A percentile compares a stretch with the other conserved stretches of the same genome.
phyloP scores from a whole-genome alignment of 768 basidiomycete species.

The Pilatotrama ljubarskyi region DNA sequence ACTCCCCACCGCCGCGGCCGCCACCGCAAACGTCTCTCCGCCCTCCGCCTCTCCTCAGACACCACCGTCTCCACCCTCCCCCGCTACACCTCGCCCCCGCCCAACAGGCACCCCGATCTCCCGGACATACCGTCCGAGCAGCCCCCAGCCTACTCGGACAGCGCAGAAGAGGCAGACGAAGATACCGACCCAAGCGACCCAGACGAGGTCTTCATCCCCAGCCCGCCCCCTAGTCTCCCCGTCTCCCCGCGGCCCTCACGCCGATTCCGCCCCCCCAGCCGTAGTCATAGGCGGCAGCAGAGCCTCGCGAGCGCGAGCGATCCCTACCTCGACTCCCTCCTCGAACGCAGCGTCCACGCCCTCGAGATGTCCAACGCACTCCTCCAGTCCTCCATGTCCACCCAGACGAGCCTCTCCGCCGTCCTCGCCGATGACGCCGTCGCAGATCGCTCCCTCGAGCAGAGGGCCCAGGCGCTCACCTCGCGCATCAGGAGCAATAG shows the following conservation, averaged over 20 bases:
- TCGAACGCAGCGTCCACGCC: constrained; percentile 81
- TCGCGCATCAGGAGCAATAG: constrained; percentile 49
- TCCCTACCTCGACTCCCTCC: constrained; percentile 70
- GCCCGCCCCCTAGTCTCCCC: constrained; percentile 34
- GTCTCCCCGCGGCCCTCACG: constrained; percentile 37
- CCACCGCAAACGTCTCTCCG: constrained; percentile 60
- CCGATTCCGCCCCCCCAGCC: constrained; percentile 19
- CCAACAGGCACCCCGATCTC: constrained; percentile 24
- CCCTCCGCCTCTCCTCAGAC: constrained; percentile 62
- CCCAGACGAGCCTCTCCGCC: constrained; percentile 56
- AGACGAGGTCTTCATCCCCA: constrained; percentile 27
- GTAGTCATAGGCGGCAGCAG: constrained; percentile 27
- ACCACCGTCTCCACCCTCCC: constrained; percentile 61
- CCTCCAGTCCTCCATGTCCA: constrained; percentile 72
- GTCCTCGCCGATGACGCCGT: constrained; percentile 49
- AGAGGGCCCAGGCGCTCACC: constrained; percentile 52
- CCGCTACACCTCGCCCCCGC: constrained; percentile 52
- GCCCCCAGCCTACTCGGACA: constrained; percentile 77
- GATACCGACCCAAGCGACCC: constrained; percentile 52
- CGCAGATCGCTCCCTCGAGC: constrained; percentile 47
- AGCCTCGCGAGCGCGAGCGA: constrained; percentile 38
- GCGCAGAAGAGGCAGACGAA: constrained; percentile 74
- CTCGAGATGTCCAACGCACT: constrained; percentile 84
- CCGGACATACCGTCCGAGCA: constrained; percentile 47
- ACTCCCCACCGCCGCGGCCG: constrained; percentile 26